A percentile compares a stretch with the other conserved stretches of the same genome.
Conservation (phyloP, 805 yeast genomes). For the Monosporozyma servazzii region DNA sequence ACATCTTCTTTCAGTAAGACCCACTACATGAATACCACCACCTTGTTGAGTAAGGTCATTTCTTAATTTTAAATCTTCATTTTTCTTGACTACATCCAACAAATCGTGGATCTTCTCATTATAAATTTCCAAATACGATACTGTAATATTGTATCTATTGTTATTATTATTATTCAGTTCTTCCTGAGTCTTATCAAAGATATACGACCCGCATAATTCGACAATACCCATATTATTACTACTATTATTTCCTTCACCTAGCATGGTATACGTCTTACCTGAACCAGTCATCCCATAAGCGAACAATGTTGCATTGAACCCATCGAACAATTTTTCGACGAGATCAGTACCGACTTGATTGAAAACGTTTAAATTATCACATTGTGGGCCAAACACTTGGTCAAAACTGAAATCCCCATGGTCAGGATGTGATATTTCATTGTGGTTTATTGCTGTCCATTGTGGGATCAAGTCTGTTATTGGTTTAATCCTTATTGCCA, state of each 20-base stretch:
- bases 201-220: conserved; percentile 46
- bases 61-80: conserved; percentile 59
- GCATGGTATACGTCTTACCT: conserved; percentile 85
- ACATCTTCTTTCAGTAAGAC: conserved; percentile 57
- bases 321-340: conserved; percentile 51
- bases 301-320: conserved; percentile 80
- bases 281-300: conserved; percentile 96
- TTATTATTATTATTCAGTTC: not conserved
- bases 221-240: conserved; percentile 44
- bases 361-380: conserved; percentile 57
- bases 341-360: conserved; percentile 42
- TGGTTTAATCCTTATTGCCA: conserved; percentile 3
- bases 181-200: conserved; percentile 33
- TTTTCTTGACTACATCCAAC: conserved; percentile 31
- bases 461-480: not conserved
- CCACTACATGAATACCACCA: conserved; percentile 66
- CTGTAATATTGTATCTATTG: conserved; percentile 38
- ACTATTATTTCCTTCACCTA: conserved; percentile 37
- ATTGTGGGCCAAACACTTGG: conserved; percentile 56
- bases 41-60: conserved; percentile 46
- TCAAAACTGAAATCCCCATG: conserved; percentile 69
- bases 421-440: conserved; percentile 42
- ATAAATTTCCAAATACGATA: conserved; percentile 78
- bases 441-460: conserved; percentile 22
- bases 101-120: conserved; percentile 81